Percentiles rank a stretch among this genome's conserved stretches.
Conservation (phyloP, 2,329 filamentous ascomycete genomes). For the Talaromyces sp. region DNA sequence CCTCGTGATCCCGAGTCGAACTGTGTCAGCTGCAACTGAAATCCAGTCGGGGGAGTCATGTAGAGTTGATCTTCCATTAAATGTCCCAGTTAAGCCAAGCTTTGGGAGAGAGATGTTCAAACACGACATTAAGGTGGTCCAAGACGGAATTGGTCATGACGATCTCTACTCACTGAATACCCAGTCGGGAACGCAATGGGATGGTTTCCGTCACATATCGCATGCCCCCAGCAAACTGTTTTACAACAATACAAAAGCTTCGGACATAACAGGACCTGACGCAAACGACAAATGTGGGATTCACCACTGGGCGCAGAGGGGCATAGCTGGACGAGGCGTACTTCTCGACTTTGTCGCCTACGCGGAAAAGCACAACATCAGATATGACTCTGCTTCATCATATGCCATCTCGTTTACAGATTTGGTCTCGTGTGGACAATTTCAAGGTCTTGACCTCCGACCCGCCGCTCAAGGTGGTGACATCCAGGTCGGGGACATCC, state of each 20-base stretch:
- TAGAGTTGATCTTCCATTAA: neutral
- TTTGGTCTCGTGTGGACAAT: too few species aligned
- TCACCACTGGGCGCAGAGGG: neutral
- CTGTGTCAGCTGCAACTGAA: neutral
- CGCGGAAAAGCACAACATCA: neutral
- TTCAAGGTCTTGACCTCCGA: too few species aligned
- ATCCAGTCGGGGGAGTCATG: neutral
- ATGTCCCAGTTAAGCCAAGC: neutral
- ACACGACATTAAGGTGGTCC: neutral
- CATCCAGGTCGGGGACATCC: neutral
- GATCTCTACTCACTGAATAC: neutral
- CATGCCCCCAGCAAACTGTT: neutral
- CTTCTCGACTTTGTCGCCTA: constrained; percentile 1
- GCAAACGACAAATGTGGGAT: neutral
- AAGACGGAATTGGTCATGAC: neutral
- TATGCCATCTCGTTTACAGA: too few species aligned
- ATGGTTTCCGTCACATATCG: neutral
- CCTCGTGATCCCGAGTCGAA: neutral
- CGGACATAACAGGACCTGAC: neutral
- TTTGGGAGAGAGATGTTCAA: neutral
- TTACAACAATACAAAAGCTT: neutral
- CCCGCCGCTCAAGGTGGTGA: neutral
- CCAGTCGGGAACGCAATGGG: constrained; percentile 1
- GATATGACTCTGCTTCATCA: neutral
- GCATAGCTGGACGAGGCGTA: neutral